Conservation (phyloP, 148 eudicot genomes). For the Silene conica region DNA sequence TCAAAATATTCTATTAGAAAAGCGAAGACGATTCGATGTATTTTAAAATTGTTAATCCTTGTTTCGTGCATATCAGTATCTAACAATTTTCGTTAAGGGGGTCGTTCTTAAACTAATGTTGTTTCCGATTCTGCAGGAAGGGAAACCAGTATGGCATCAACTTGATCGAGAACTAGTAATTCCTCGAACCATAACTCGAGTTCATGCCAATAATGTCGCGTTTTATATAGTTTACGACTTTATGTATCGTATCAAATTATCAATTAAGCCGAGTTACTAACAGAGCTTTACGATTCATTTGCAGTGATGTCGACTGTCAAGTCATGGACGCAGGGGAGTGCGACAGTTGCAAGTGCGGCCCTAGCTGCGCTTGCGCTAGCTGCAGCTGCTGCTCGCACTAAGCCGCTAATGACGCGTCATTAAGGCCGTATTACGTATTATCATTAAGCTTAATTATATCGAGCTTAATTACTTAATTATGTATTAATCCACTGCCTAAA, state of each 20-base stretch:
- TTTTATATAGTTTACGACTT: too few species aligned
- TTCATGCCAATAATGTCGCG: too few species aligned
- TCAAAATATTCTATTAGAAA: too few species aligned
- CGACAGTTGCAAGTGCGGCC: slow-evolving; percentile 66
- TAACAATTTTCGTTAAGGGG: too few species aligned
- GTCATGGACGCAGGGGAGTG: slow-evolving; percentile 36
- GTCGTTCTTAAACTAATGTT: too few species aligned
- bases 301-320: slow-evolving; percentile 31
- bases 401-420: neutral
- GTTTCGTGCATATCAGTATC: too few species aligned
- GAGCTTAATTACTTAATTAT: slow-evolving; percentile 4
- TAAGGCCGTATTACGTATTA: neutral
- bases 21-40: too few species aligned
- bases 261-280: too few species aligned
- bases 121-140: slow-evolving; percentile 34
- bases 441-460: neutral
- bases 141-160: slow-evolving; percentile 37
- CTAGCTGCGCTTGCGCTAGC: slow-evolving; percentile 49
- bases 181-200: slow-evolving; percentile 19
- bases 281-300: neutral
- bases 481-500: slow-evolving; percentile 2
- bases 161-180: slow-evolving; percentile 33
- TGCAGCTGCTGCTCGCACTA: slow-evolving; percentile 46
- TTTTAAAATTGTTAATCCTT: too few species aligned
- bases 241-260: too few species aligned